Conservation (phyloP, 1,284 basidiomycete genomes). For the Cystobasidium slooffiae region DNA sequence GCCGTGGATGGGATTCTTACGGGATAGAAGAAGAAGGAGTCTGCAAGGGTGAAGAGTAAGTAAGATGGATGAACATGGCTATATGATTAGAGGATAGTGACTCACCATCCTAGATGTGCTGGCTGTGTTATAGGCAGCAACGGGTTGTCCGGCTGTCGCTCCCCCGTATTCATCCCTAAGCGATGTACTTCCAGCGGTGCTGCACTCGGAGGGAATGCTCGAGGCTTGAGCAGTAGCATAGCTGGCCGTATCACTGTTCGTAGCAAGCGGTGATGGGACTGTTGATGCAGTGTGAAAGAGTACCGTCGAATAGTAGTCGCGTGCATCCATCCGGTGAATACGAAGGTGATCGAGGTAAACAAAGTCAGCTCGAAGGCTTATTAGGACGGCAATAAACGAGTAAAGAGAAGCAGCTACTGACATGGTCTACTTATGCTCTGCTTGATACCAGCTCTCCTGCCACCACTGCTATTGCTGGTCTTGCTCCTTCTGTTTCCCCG, state of each 20-base stretch:
- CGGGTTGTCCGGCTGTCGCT: background rate
- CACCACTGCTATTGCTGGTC: conserved; percentile 24
- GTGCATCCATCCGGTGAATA: background rate
- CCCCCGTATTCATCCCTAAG: background rate
- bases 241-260: conserved; percentile 23
- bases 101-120: too few relatives aligned
- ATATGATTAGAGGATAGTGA: too few relatives aligned
- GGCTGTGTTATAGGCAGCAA: too few relatives aligned
- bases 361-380: background rate
- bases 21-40: too few relatives aligned
- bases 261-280: conserved; percentile 14
- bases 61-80: too few relatives aligned
- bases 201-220: conserved; percentile 16
- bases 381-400: background rate
- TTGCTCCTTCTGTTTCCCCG: conserved; percentile 2
- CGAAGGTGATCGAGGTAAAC: conserved; percentile 14
- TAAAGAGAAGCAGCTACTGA: background rate
- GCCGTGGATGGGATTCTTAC: too few relatives aligned
- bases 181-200: background rate
- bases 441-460: conserved; percentile 10
- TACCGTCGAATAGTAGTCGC: conserved; percentile 1
- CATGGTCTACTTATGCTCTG: conserved; percentile 26
- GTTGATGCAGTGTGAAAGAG: background rate
- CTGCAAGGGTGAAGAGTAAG: too few relatives aligned
- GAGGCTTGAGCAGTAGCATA: conserved; percentile 31